Evolutionary conservation across 2,329 filamentous ascomycete species (phyloP).

Genomic region (Penicillium sp.): DNA sequence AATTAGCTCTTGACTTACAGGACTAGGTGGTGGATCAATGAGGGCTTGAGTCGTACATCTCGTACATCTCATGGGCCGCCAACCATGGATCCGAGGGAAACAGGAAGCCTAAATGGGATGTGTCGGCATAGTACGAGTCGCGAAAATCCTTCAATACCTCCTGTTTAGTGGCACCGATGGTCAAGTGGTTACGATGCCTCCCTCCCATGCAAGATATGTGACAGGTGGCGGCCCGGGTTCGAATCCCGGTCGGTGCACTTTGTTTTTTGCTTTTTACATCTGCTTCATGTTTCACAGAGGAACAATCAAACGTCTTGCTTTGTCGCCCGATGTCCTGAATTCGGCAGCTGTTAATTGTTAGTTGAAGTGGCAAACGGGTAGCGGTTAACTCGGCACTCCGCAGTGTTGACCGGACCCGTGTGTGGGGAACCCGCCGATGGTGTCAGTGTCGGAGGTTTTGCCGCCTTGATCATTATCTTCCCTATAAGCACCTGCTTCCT

Average conservation of each 20-base stretch:
- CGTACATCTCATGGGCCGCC: background rate
- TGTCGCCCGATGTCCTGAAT: background rate
- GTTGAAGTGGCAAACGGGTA: background rate
- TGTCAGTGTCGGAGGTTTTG: slow-evolving; percentile 11
- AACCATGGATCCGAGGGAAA: background rate
- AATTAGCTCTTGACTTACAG: no score
- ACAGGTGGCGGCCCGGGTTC: slow-evolving; percentile 23
- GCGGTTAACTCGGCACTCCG: slow-evolving; percentile 15
- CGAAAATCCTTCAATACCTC: background rate
- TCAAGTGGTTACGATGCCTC: slow-evolving; percentile 15
- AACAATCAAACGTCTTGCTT: slow-evolving; percentile 1
- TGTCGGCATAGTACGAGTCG: background rate
- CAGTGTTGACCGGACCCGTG: slow-evolving; percentile 1
- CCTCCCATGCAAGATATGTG: slow-evolving; percentile 14
- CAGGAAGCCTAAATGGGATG: background rate
- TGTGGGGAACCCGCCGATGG: slow-evolving; percentile 9
- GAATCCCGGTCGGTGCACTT: slow-evolving; percentile 23
- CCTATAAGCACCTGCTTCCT: background rate
- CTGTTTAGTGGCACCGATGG: background rate
- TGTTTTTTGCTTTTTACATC: background rate
- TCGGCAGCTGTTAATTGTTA: background rate
- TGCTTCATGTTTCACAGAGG: background rate
- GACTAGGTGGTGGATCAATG: no score
- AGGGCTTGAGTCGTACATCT: no score
- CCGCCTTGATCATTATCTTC: background rate